A percentile compares a stretch with the other conserved stretches of the same genome.
phyloP scores from a whole-genome alignment of 2,329 filamentous ascomycete species.

The Taxawa tesnikishii region DNA sequence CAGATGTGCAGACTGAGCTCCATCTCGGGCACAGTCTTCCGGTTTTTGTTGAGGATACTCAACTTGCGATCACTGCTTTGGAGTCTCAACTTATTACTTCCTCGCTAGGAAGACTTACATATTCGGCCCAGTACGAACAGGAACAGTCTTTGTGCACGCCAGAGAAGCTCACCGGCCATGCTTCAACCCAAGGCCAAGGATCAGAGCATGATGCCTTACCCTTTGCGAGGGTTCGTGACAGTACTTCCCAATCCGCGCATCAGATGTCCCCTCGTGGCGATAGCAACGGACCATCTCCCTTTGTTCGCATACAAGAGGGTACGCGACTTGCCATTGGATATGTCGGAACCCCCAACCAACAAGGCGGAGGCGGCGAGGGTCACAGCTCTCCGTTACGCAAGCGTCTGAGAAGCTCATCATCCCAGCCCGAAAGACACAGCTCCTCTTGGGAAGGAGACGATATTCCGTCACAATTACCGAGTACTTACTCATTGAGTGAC shows the following conservation, averaged over 20 bases:
- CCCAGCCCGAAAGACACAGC: neutral
- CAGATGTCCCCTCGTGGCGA: no score
- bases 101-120: slow-evolving; percentile 9
- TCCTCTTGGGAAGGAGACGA: slow-evolving; percentile 6
- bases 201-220: no score
- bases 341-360: slow-evolving; percentile 1
- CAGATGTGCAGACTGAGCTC: neutral
- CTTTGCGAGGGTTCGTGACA: no score
- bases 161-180: slow-evolving; percentile 3
- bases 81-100: slow-evolving; percentile 28
- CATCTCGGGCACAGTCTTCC: neutral
- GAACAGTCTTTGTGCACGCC: no score
- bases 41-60: slow-evolving; percentile 29
- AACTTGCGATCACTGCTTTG: slow-evolving; percentile 25
- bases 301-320: neutral
- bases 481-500: slow-evolving; percentile 20
- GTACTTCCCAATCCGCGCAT: no score
- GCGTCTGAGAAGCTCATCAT: neutral
- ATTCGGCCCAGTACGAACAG: no score
- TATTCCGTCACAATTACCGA: slow-evolving; percentile 19
- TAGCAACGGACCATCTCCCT: neutral
- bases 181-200: no score
- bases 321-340: neutral
- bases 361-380: neutral
- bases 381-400: neutral